A percentile compares a stretch with the other conserved stretches of the same genome.
Conservation (phyloP, 2,329 filamentous ascomycete genomes). For the Scedosporium apiospermum region DNA sequence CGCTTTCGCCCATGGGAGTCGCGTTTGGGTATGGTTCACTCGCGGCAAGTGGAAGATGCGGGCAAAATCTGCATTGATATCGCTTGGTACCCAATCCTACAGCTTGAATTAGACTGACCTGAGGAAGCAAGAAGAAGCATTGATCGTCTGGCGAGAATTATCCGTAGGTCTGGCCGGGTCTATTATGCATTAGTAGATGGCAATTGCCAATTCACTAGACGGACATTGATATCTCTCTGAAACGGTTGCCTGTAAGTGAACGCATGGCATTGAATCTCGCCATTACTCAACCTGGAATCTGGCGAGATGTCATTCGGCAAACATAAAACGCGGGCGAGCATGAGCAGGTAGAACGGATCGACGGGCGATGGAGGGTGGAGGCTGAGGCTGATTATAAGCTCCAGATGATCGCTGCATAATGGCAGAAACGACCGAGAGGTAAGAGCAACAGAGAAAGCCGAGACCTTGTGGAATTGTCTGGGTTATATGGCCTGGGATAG, state of each 20-base stretch:
- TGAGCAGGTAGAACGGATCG: not conserved
- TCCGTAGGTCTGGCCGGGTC: not conserved
- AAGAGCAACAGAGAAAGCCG: no score
- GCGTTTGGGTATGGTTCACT: not conserved
- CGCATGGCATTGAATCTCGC: not conserved
- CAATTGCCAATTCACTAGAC: no score
- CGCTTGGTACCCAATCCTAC: not conserved
- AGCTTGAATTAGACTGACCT: not conserved
- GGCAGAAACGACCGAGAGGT: no score
- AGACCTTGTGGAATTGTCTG: no score
- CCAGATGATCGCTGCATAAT: not conserved
- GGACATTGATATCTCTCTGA: no score
- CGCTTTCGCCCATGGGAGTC: not conserved
- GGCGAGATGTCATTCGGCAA: not conserved
- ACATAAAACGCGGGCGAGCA: not conserved
- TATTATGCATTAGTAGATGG: not conserved
- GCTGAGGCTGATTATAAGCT: not conserved
- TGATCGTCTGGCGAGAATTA: not conserved
- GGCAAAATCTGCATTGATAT: not conserved
- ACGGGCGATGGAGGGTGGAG: not conserved
- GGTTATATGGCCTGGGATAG: no score
- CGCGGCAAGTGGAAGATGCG: not conserved
- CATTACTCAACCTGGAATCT: not conserved
- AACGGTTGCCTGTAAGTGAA: no score
- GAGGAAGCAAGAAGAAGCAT: not conserved